Conservation (phyloP, 2,329 filamentous ascomycete genomes). For the Aspergillus ibericus region DNA sequence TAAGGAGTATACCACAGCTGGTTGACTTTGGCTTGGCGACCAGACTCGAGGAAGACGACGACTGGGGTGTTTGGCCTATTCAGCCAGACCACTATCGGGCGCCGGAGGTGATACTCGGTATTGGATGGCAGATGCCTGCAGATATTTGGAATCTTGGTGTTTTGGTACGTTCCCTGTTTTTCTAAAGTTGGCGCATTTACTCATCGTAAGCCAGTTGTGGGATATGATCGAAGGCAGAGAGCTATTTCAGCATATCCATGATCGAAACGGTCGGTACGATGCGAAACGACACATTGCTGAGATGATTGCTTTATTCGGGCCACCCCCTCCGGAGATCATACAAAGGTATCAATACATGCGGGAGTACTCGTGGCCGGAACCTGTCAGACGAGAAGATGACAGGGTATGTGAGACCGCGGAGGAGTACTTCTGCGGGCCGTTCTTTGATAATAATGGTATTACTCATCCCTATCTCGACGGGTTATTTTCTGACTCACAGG, state of each 20-base stretch:
- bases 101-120: constrained; percentile 43
- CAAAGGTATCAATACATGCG: constrained; percentile 34
- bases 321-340: constrained; percentile 38
- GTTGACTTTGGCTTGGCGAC: constrained; percentile 41
- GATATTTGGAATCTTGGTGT: constrained; percentile 47
- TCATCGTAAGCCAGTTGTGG: constrained; percentile 35
- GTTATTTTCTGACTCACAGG: constrained; percentile 23
- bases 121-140: constrained; percentile 38
- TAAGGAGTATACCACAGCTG: constrained; percentile 31
- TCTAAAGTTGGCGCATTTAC: constrained; percentile 19
- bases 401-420: constrained; percentile 33
- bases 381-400: constrained; percentile 29
- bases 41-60: constrained; percentile 42
- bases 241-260: constrained; percentile 38
- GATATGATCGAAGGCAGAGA: constrained; percentile 41
- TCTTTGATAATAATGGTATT: constrained; percentile 38
- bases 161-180: constrained; percentile 28
- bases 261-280: constrained; percentile 37
- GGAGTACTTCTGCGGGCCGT: constrained; percentile 39
- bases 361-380: constrained; percentile 31
- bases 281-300: constrained; percentile 43
- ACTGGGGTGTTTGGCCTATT: constrained; percentile 44
- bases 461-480: constrained; percentile 12
- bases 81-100: constrained; percentile 46
- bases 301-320: constrained; percentile 46